Percentiles rank a stretch among this genome's conserved stretches.
Evolutionary conservation across 495 filamentous ascomycete genomes (phyloP).

Genomic region (Podospora anserina): DNA sequence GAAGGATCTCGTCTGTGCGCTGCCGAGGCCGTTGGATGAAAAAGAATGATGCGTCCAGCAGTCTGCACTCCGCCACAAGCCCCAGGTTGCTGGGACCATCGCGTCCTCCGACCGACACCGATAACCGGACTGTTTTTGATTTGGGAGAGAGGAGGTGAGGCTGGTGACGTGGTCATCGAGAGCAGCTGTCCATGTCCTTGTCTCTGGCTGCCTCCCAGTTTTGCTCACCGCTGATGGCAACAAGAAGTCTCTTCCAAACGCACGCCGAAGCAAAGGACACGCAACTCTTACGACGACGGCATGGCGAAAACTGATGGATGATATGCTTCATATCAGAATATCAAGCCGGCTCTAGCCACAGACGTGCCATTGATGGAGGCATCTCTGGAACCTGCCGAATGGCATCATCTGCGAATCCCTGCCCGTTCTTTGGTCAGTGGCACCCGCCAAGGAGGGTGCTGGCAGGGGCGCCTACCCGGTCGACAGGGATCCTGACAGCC

Average conservation of each 20-base stretch:
- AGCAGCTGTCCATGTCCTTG: not conserved
- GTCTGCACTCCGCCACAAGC: constrained; percentile 10
- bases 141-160: not conserved
- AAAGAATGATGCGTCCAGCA: not conserved
- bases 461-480: constrained; percentile 34
- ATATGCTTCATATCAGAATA: constrained; percentile 1
- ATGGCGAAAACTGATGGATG: not conserved
- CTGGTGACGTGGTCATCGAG: constrained; percentile 1
- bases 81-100: constrained; percentile 1
- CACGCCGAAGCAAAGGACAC: not conserved
- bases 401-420: constrained; percentile 27
- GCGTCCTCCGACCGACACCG: not conserved
- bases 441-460: constrained; percentile 31
- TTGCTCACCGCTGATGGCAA: not conserved
- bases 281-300: constrained; percentile 4
- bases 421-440: constrained; percentile 31
- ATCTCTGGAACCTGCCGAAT: constrained; percentile 15
- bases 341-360: constrained; percentile 1
- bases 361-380: not conserved
- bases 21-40: constrained; percentile 8
- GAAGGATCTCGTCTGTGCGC: constrained; percentile 2
- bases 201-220: not conserved
- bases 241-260: not conserved
- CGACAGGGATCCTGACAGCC: constrained; percentile 32
- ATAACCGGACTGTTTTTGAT: not conserved